These are phyloP conservation scores for Botrytis byssoidea DNA, from an alignment of 2,329 filamentous ascomycete genomes.

Conservation along the genomic window DNA sequence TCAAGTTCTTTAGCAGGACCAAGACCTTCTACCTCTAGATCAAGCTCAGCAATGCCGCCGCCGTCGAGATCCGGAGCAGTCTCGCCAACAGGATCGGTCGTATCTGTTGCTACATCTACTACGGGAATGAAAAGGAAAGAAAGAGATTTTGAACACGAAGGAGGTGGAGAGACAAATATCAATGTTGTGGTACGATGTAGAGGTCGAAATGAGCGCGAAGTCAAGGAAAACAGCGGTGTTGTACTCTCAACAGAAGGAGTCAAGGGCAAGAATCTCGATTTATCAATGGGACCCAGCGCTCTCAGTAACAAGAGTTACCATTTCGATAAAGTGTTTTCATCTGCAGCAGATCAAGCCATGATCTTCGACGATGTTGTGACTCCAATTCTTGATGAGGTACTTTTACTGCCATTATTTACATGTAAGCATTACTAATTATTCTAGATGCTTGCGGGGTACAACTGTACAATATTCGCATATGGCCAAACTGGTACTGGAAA, in stretches of 20 bases:
- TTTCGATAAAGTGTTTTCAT: conserved; percentile 96
- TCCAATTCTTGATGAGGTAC: conserved; percentile 87
- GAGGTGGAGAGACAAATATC: conserved; percentile 87
- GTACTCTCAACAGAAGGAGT: conserved; percentile 87
- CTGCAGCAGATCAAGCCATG: conserved; percentile 89
- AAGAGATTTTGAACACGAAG: conserved; percentile 73
- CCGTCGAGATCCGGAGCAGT: conserved; percentile 35
- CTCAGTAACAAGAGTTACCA: conserved; percentile 94
- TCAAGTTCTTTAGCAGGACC: conserved; percentile 40
- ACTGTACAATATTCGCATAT: conserved; percentile 98
- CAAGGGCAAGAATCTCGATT: conserved; percentile 77
- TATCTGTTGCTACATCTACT: conserved; percentile 52
- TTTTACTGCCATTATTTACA: conserved; percentile 31
- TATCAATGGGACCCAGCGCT: conserved; percentile 90
- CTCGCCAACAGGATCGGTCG: conserved; percentile 70
- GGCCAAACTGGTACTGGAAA: conserved; percentile 98
- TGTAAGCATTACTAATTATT: conserved; percentile 20
- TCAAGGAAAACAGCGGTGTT: conserved; percentile 90
- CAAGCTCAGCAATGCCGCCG: conserved; percentile 43
- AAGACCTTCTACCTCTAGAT: conserved; percentile 40
- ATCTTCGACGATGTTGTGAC: conserved; percentile 94
- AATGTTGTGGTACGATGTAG: conserved; percentile 95
- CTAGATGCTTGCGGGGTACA: conserved; percentile 89
- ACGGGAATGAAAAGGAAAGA: conserved; percentile 79
- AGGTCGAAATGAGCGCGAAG: conserved; percentile 87